These are phyloP conservation scores for Croton laevigatus DNA, from an alignment of 441 rosid genomes.

Conservation along the genomic window DNA sequence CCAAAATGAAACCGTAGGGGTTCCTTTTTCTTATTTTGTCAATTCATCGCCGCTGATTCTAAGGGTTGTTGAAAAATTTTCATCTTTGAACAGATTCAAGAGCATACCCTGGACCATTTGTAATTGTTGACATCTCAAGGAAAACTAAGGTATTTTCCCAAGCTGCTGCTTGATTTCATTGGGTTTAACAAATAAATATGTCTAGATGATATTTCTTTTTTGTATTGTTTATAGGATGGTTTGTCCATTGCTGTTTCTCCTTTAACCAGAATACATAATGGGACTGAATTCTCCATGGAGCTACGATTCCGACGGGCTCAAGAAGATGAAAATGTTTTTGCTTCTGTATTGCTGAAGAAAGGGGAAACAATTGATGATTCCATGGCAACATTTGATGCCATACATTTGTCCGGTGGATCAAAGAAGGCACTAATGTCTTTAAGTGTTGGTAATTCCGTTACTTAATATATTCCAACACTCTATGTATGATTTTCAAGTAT, in stretches of 20 bases:
- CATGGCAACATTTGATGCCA: conserved; percentile 77
- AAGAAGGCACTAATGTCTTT: conserved; percentile 87
- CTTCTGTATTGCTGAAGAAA: conserved; percentile 58
- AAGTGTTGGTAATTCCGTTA: conserved; percentile 57
- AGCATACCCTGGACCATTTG: conserved; percentile 88
- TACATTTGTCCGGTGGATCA: conserved; percentile 65
- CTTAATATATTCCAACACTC: conserved; percentile 12
- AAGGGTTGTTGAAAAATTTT: neutral
- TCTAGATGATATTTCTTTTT: conserved; percentile 11
- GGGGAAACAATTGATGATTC: conserved; percentile 91
- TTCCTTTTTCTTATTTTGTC: neutral
- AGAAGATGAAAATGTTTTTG: conserved; percentile 55
- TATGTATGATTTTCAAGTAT: neutral
- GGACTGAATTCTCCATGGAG: conserved; percentile 74
- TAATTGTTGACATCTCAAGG: conserved; percentile 72
- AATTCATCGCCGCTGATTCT: neutral
- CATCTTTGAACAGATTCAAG: conserved; percentile 61
- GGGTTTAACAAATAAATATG: neutral
- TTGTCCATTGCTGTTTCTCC: conserved; percentile 84
- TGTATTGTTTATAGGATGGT: conserved; percentile 62
- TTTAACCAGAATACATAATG: conserved; percentile 80
- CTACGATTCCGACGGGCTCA: conserved; percentile 76
- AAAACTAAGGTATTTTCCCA: conserved; percentile 59
- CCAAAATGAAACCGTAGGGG: neutral
- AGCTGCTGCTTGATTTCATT: conserved; percentile 20